These are phyloP conservation scores for Rhodamnia argentea DNA, from an alignment of 345 rosid genomes.

Conservation along the genomic window DNA sequence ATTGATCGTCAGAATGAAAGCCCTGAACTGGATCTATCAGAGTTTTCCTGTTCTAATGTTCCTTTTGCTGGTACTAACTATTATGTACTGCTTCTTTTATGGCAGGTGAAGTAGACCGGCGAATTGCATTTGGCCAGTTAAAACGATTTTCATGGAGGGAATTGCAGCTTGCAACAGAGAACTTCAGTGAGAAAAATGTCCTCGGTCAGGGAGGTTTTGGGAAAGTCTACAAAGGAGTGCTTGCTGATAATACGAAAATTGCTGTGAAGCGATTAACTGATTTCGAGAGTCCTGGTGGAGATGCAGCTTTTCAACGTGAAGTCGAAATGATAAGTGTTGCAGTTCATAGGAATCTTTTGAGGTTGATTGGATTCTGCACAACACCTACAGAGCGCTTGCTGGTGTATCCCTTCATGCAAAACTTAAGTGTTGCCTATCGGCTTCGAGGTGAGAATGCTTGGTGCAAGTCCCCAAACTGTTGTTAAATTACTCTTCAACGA, in stretches of 20 bases:
- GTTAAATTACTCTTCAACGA: neutral
- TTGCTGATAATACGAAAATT: constrained; percentile 64
- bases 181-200: constrained; percentile 70
- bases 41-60: neutral
- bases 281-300: constrained; percentile 92
- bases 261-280: constrained; percentile 92
- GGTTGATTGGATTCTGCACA: constrained; percentile 91
- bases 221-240: constrained; percentile 88
- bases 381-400: constrained; percentile 85
- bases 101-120: constrained; percentile 86
- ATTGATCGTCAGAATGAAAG: neutral
- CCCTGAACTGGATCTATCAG: neutral
- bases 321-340: constrained; percentile 98
- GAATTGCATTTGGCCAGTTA: constrained; percentile 91
- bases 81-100: neutral
- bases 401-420: constrained; percentile 94
- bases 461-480: neutral
- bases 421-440: constrained; percentile 82
- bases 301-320: constrained; percentile 90
- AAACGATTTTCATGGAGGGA: constrained; percentile 93
- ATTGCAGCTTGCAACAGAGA: constrained; percentile 82
- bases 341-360: constrained; percentile 79
- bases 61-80: neutral
- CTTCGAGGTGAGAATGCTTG: constrained; percentile 54
- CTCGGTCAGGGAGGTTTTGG: constrained; percentile 98